Evolutionary conservation across 768 basidiomycete species (phyloP), one percentile per base, ranked within the genome.

Genomic region (Auricularia cornea): DNA sequence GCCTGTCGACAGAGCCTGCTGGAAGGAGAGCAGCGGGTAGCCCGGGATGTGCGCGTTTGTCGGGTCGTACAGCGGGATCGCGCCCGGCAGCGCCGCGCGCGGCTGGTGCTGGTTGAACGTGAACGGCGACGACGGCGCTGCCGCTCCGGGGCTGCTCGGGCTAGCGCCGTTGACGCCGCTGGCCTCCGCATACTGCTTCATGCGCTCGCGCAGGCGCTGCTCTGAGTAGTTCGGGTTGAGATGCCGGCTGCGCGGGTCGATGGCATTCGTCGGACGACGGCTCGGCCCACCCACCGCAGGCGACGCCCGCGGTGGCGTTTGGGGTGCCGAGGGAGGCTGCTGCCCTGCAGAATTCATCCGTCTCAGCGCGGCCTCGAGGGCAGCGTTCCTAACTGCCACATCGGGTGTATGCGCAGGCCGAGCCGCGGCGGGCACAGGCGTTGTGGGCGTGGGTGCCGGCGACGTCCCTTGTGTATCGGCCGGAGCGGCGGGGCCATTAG

Each of bases 21-120:
- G 59, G 52, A 63, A 59, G 40, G 62, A 26, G 30, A 38, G 62
- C 8, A 59, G 29, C n/a, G 61, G 41, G 8, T 68, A 63, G 38
- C 64, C 54, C 3, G 66, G 54, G 30, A 51, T 8, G 67, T 57
- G 54, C 23, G 54, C 54, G 20, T 57, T 14, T 16, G 54, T 29
- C 54, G 54, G 68, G 51, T 80, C 77, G 69, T 76, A 79, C 57
- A 83, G 70, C 3, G 82, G 82, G 56, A 83, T 79, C 61, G 76
- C 67, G 14, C 67, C 31, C 1, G 75, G 75, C 6, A 48, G 6
- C 11, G 10, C 20, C 23, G 16, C 35, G 35, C 35, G 35, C 8
- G 35, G 35, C 11, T 1, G 66, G 56, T 18, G 60, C 57, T 18
- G 62, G 20, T 60, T 32, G 10, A 70, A 33, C 12, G 69, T 59